Conservation (phyloP, 2,329 filamentous ascomycete species). For the Claviceps humidiphila region DNA sequence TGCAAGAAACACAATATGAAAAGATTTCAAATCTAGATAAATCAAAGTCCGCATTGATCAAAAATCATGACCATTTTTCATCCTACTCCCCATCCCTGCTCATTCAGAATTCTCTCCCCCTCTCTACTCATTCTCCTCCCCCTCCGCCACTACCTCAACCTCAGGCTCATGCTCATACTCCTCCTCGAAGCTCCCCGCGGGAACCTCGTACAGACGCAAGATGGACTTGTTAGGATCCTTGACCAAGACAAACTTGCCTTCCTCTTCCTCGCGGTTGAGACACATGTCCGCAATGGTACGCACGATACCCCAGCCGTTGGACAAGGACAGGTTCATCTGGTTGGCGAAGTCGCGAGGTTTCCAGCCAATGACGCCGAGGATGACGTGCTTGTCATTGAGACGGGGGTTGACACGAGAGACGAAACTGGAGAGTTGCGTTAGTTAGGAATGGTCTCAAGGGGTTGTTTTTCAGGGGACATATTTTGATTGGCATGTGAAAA, state of each 20-base stretch:
- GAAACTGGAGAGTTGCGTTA: constrained; percentile 48
- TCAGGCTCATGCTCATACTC: constrained; percentile 58
- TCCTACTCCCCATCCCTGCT: background rate
- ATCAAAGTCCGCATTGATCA: background rate
- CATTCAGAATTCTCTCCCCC: background rate
- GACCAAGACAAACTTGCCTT: constrained; percentile 69
- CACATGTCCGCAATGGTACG: constrained; percentile 96
- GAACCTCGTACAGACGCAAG: constrained; percentile 84
- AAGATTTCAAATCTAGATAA: background rate
- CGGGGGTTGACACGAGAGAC: constrained; percentile 90
- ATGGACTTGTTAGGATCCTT: constrained; percentile 97
- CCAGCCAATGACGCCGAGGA: constrained; percentile 92
- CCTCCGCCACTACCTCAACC: constrained; percentile 34
- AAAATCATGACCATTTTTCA: background rate
- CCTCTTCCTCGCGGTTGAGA: constrained; percentile 58
- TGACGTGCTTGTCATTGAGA: constrained; percentile 82
- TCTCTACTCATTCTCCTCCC: constrained; percentile 17
- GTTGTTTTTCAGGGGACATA: too few species aligned
- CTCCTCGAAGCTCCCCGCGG: constrained; percentile 78
- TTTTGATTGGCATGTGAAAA: too few species aligned
- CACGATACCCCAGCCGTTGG: constrained; percentile 98
- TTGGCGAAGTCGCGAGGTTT: constrained; percentile 93
- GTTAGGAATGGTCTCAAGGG: background rate
- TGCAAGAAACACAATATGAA: background rate
- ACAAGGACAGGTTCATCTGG: constrained; percentile 95